A percentile compares a stretch with the other conserved stretches of the same genome.
phyloP scores from a whole-genome alignment of 73 alveolate species.

The Paramecium octaurelia region DNA sequence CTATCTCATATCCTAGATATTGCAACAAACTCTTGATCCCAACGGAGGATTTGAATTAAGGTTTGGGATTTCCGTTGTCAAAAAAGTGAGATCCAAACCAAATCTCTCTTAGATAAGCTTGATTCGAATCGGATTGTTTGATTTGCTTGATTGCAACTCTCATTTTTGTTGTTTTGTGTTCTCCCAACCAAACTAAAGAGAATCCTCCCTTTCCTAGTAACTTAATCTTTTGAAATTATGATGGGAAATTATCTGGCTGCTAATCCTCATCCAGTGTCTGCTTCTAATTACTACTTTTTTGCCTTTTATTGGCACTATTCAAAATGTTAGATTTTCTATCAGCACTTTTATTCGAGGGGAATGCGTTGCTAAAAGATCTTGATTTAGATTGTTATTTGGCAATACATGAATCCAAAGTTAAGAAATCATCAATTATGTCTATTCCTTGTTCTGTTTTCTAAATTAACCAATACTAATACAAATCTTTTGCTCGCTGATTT shows the following conservation, averaged over 20 bases:
- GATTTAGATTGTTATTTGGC: background rate
- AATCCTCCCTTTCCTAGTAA: constrained; percentile 61
- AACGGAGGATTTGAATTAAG: background rate
- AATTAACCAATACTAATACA: background rate
- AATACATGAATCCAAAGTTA: background rate
- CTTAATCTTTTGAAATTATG: constrained; percentile 30
- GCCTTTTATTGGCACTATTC: background rate
- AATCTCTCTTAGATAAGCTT: constrained; percentile 55
- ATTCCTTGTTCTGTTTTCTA: constrained; percentile 9
- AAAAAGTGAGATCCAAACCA: constrained; percentile 62
- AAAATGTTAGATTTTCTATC: background rate
- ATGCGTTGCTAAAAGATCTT: background rate
- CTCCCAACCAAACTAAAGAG: constrained; percentile 60
- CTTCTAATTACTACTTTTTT: background rate
- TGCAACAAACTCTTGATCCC: constrained; percentile 31
- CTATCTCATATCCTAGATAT: constrained; percentile 34
- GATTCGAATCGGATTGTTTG: constrained; percentile 33
- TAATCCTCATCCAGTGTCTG: background rate
- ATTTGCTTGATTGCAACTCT: constrained; percentile 55
- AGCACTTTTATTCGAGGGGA: background rate
- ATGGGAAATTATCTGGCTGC: constrained; percentile 47
- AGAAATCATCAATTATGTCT: background rate
- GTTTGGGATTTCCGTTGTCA: constrained; percentile 50
- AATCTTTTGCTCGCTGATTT: background rate
- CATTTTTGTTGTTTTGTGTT: constrained; percentile 42